Conservation (phyloP, 2,329 filamentous ascomycete genomes). For the Trichoderma afroharzianum region DNA sequence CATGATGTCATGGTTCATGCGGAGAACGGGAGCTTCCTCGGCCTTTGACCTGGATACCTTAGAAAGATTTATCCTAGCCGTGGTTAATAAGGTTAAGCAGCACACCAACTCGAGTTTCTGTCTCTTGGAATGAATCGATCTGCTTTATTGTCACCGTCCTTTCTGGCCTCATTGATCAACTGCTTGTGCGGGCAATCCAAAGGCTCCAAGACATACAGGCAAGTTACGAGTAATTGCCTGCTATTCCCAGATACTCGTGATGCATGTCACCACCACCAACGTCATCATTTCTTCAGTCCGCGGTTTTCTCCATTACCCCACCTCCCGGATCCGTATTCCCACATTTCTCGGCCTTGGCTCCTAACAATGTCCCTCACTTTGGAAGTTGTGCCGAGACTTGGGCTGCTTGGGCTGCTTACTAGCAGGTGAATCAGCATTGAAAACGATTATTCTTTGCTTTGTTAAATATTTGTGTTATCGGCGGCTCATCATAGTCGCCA, state of each 20-base stretch:
- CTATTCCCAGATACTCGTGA: background rate
- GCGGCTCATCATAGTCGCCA: background rate
- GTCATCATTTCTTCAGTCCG: background rate
- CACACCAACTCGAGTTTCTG: background rate
- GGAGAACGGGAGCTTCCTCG: background rate
- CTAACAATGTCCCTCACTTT: background rate
- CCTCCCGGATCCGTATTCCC: background rate
- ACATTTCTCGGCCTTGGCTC: background rate
- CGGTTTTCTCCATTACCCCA: background rate
- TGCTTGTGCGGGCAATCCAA: background rate
- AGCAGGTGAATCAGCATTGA: background rate
- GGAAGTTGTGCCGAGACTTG: background rate
- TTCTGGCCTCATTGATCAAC: background rate
- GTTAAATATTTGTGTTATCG: background rate
- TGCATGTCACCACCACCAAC: background rate
- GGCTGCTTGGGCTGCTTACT: background rate
- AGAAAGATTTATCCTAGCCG: background rate
- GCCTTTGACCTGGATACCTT: background rate
- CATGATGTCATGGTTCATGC: conserved; percentile 11
- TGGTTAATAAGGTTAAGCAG: background rate
- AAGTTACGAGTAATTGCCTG: background rate
- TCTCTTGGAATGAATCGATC: background rate
- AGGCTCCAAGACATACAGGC: background rate
- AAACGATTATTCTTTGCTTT: too few relatives aligned
- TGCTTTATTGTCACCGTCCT: background rate